phyloP scores from a whole-genome alignment of 2,329 filamentous ascomycete genomes.

The Fusarium concolor region DNA sequence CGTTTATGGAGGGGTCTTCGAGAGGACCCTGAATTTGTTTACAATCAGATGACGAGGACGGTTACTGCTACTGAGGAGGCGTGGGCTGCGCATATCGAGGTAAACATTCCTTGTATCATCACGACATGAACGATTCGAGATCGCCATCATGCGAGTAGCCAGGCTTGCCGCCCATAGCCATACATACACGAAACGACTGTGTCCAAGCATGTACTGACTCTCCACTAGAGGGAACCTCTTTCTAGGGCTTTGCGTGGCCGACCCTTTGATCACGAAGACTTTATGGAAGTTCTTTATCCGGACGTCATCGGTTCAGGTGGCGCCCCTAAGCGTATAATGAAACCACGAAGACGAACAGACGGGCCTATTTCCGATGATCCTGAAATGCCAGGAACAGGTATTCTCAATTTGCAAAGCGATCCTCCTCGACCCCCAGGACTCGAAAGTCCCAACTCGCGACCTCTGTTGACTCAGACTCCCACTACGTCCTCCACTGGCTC shows the following conservation, averaged over 20 bases:
- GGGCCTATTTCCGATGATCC: slow-evolving; percentile 58
- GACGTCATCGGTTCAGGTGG: slow-evolving; percentile 70
- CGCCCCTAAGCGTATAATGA: slow-evolving; percentile 69
- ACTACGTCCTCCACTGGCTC: slow-evolving; percentile 41
- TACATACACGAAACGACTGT: neutral
- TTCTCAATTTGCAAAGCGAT: slow-evolving; percentile 59
- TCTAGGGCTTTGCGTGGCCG: slow-evolving; percentile 67
- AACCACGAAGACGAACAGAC: slow-evolving; percentile 63
- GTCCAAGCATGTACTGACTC: slow-evolving; percentile 33
- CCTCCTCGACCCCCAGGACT: slow-evolving; percentile 39
- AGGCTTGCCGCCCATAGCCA: neutral
- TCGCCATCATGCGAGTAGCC: slow-evolving; percentile 4
- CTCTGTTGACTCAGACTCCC: slow-evolving; percentile 48
- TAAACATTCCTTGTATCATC: slow-evolving; percentile 49
- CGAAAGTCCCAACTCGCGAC: slow-evolving; percentile 45
- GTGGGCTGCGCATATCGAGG: slow-evolving; percentile 68
- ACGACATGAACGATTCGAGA: slow-evolving; percentile 1
- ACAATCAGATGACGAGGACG: slow-evolving; percentile 62
- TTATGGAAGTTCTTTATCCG: slow-evolving; percentile 70
- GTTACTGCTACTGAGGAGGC: slow-evolving; percentile 68
- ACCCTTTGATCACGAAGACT: slow-evolving; percentile 70
- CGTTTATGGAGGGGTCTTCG: slow-evolving; percentile 70
- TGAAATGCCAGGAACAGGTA: slow-evolving; percentile 61
- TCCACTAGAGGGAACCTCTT: slow-evolving; percentile 65
- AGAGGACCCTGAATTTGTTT: slow-evolving; percentile 68